Evolutionary conservation across 1,284 basidiomycete species (phyloP).

Genomic region (Fomes fomentarius): DNA sequence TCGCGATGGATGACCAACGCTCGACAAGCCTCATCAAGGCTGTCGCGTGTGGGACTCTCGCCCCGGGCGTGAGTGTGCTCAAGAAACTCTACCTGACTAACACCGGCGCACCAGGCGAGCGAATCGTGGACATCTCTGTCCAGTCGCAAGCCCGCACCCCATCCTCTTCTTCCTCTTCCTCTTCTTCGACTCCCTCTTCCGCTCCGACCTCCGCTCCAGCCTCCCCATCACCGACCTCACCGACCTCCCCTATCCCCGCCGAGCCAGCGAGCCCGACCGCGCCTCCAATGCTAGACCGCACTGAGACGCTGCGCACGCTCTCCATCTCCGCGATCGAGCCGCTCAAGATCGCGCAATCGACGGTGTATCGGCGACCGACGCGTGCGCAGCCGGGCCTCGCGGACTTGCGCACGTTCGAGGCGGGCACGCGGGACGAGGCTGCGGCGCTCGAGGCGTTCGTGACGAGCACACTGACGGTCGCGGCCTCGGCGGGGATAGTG

Average conservation of each 20-base stretch:
- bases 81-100: slow-evolving; percentile 66
- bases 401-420: slow-evolving; percentile 60
- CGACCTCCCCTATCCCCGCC: not conserved
- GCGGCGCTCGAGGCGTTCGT: slow-evolving; percentile 58
- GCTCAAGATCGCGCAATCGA: slow-evolving; percentile 51
- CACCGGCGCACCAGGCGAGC: slow-evolving; percentile 63
- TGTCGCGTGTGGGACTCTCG: slow-evolving; percentile 62
- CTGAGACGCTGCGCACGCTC: slow-evolving; percentile 68
- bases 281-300: slow-evolving; percentile 41
- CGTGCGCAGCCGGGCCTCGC: slow-evolving; percentile 45
- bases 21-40: slow-evolving; percentile 77
- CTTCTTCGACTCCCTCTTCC: slow-evolving; percentile 15
- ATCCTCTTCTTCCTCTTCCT: not conserved
- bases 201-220: slow-evolving; percentile 26
- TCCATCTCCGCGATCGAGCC: slow-evolving; percentile 60
- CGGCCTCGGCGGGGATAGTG: slow-evolving; percentile 54
- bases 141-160: slow-evolving; percentile 51
- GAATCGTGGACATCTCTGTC: slow-evolving; percentile 76
- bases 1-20: slow-evolving; percentile 60
- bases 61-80: slow-evolving; percentile 53
- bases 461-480: slow-evolving; percentile 50
- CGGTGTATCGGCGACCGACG: slow-evolving; percentile 50
- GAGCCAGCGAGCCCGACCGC: slow-evolving; percentile 5
- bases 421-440: slow-evolving; percentile 54
- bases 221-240: slow-evolving; percentile 16